Evolutionary conservation across 257 asterid species (phyloP), one percentile per base, ranked within the genome.

Genomic region (Nicotiana obtusifolia): DNA sequence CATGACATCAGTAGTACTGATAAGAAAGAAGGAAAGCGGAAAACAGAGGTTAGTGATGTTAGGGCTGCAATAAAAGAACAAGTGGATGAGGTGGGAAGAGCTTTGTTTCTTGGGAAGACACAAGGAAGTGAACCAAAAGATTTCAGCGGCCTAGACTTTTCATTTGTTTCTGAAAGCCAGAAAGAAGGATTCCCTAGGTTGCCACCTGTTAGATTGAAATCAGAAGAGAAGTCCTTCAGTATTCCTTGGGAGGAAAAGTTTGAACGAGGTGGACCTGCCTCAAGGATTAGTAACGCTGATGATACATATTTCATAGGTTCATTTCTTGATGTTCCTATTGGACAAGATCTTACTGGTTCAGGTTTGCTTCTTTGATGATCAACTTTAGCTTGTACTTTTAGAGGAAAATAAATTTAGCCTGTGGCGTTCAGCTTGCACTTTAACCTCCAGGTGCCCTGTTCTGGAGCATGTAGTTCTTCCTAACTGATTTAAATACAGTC

Each of bases 141-240:
- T 80, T 91, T 89, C 68, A 86, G 86, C 82, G 78, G 86, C 53
- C 87, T 90, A 53, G 91, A 87, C 71, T 92, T 89, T 86, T 90
- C 86, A 66, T 88, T 82, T 87, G 85, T 88, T 28, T 64, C 89
- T 1, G 98, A 92, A 84, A 91, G 83, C 83, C 95, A 88, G 76
- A 91, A 88, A 90, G 99, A 95, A 88, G 98, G 93, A 87, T 87
- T 94, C 66, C 99, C 99, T 56, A 90, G 99, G 87, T 84, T 95
- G 62, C 89, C 97, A 60, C 99, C 97, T 64, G 97, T 95, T 80
- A 92, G 90, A 78, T 96, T 96, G 79, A 96, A 96, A 86, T 90
- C 98, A 59, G 98, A 93, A 84, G 97, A 91, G 84, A 95, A 90
- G 87, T 53, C 97, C 57, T 90, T 90, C 87, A 92, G 80, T 87